A percentile compares a stretch with the other conserved stretches of the same genome.
Evolutionary conservation across 805 yeast genomes (phyloP).

Genomic region (Sugiyamaella lignohabitans): DNA sequence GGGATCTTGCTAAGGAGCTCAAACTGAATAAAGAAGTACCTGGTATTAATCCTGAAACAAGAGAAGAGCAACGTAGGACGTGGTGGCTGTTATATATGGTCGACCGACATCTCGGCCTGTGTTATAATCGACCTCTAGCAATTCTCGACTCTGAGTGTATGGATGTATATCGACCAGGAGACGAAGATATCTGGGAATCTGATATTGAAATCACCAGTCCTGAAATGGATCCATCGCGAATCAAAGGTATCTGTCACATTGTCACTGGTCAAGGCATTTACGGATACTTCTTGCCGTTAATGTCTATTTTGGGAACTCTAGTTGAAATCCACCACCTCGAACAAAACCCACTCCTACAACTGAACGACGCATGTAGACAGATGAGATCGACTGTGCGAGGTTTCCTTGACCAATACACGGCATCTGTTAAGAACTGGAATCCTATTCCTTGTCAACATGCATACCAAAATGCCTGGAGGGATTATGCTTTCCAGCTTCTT

Average conservation of each 20-base stretch:
- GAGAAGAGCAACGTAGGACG: constrained; percentile 36
- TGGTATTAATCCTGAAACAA: constrained; percentile 22
- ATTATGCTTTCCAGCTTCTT: constrained; percentile 21
- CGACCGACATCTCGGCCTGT: constrained; percentile 36
- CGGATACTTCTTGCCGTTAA: constrained; percentile 36
- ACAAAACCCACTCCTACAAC: constrained; percentile 23
- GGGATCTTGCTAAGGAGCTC: constrained; percentile 29
- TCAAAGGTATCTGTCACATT: constrained; percentile 24
- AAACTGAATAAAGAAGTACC: constrained; percentile 26
- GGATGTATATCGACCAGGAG: constrained; percentile 32
- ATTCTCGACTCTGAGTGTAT: constrained; percentile 31
- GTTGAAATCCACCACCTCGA: constrained; percentile 22
- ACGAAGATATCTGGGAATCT: constrained; percentile 32
- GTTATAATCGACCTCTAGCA: constrained; percentile 33
- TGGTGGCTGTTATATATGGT: constrained; percentile 39
- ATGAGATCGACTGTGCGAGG: constrained; percentile 16
- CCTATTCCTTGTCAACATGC: constrained; percentile 20
- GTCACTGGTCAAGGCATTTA: constrained; percentile 32
- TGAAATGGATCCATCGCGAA: constrained; percentile 28
- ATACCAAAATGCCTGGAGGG: constrained; percentile 23
- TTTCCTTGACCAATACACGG: constrained; percentile 17
- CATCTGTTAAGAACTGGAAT: constrained; percentile 17
- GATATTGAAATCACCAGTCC: constrained; percentile 26
- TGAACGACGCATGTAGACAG: constrained; percentile 15
- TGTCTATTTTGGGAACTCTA: constrained; percentile 31